These are phyloP conservation scores for Xerocomus alliaceus DNA, from an alignment of 1,284 basidiomycete genomes.

Conservation along the genomic window DNA sequence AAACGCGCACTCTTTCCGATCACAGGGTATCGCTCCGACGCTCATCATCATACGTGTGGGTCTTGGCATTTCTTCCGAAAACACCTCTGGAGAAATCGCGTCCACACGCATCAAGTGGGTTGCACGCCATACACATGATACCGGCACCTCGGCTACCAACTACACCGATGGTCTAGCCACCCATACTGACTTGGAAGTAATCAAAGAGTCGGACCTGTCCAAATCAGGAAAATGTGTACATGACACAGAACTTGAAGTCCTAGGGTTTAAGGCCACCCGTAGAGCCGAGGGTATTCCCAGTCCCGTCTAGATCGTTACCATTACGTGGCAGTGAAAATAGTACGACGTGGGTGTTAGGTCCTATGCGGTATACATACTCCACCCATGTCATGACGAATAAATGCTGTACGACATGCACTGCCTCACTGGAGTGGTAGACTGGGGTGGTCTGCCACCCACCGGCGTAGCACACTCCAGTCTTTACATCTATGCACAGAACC, in stretches of 20 bases:
- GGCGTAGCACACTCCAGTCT: conserved; percentile 46
- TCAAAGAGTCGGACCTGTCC: conserved; percentile 19
- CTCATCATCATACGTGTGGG: conserved; percentile 43
- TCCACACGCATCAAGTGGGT: conserved; percentile 37
- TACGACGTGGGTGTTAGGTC: not conserved
- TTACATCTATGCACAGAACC: conserved; percentile 44
- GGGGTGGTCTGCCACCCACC: conserved; percentile 42
- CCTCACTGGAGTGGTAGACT: conserved; percentile 31
- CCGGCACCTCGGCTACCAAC: conserved; percentile 19
- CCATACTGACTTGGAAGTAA: conserved; percentile 26
- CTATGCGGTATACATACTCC: not conserved
- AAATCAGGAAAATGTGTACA: conserved; percentile 5
- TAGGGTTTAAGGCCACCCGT: not conserved
- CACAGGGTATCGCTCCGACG: conserved; percentile 41
- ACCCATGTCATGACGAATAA: not conserved
- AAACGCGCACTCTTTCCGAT: not conserved
- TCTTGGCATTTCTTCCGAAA: conserved; percentile 40
- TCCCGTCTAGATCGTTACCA: conserved; percentile 1
- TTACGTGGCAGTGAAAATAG: not conserved
- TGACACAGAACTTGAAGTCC: conserved; percentile 14
- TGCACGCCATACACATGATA: conserved; percentile 12
- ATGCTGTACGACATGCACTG: not conserved
- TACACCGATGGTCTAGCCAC: conserved; percentile 28
- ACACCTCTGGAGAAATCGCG: conserved; percentile 15
- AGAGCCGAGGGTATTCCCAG: not conserved